Conservation (phyloP, 352 stramenopile genomes). For the Pythium aquatile region DNA sequence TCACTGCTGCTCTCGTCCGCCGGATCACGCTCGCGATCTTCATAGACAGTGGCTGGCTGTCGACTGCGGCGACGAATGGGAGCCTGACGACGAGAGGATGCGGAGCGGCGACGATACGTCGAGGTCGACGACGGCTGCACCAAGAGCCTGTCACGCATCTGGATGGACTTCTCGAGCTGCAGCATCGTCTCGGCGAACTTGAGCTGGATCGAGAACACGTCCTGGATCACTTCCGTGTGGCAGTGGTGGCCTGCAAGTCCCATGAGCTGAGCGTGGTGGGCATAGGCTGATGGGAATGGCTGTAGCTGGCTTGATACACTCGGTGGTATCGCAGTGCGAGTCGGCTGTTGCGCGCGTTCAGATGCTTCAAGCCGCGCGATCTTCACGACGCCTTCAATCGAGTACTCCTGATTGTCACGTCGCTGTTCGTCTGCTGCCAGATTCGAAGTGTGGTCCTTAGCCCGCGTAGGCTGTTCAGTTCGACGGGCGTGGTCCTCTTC, state of each 20-base stretch:
- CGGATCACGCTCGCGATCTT: slow-evolving; percentile 8
- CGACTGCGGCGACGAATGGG: not conserved
- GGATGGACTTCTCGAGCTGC: slow-evolving; percentile 65
- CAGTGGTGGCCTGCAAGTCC: not conserved
- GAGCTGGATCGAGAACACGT: slow-evolving; percentile 64
- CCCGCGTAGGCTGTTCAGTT: not conserved
- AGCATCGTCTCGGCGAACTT: slow-evolving; percentile 76
- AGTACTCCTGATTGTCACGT: slow-evolving; percentile 31
- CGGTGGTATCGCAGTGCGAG: too few relatives aligned
- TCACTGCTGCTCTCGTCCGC: slow-evolving; percentile 2
- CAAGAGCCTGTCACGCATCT: slow-evolving; percentile 54
- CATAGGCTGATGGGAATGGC: not conserved
- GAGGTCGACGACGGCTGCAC: slow-evolving; percentile 11
- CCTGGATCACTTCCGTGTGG: slow-evolving; percentile 28
- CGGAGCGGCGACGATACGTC: not conserved
- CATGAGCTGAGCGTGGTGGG: not conserved
- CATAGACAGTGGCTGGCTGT: slow-evolving; percentile 1
- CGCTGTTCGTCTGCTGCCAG: not conserved
- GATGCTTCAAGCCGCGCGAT: not conserved
- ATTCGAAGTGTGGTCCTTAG: not conserved
- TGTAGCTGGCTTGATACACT: too few relatives aligned
- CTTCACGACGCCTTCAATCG: slow-evolving; percentile 53
- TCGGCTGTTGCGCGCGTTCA: too few relatives aligned
- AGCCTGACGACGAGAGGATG: not conserved
- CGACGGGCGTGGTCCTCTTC: not conserved